Evolutionary conservation across 176 grass and related monocot genomes (phyloP), one percentile per base, ranked within the genome.

Genomic region (Oryza punctata): DNA sequence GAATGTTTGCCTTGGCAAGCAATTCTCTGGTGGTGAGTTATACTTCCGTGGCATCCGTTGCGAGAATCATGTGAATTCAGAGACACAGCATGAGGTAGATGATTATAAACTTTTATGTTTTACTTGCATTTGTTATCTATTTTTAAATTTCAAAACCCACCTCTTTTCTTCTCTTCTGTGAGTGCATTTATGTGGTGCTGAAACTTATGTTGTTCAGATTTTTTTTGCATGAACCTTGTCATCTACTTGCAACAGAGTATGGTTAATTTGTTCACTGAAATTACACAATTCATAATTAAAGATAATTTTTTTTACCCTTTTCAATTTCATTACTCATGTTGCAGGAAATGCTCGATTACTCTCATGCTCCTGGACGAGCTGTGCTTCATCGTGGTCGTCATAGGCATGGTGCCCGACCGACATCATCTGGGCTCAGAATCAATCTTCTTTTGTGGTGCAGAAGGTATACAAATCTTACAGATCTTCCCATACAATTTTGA

Each of bases 381-480:
- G 71, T 98, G 46, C 89, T 98, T 44, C 96, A 98, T 81, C 93
- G 41, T 79, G 96, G 96, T 26, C 96, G 96, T 69, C 96, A 98
- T 72, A 90, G 96, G 54, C 96, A 98, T 85, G 96, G 96, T 65
- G 96, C 91, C 84, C 89, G 89, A 66, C 81, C 96, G 28, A 98
- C 89, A 68, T 85, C 91, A 79, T 89, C 96, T 75, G 96, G 96
- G 78, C 89, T 88, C 69, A 93, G 96, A 81, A 95, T 93, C 66
- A 98, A 95, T 90, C 81, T 98, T 85, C 93, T 98, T 78, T 78
- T 98, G 78, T 98, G 96, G 96, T 98, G 96, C 78, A 89, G 96
- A 80, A 95, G 96, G 96, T 98, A 95, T 69, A 32, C 44, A 77
- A 30, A 21, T 60, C 25, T 82, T 69, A 32, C 44, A 77, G 25